A percentile compares a stretch with the other conserved stretches of the same genome.
Evolutionary conservation across 1,284 basidiomycete genomes (phyloP).

Genomic region (Rhizoctonia solani): DNA sequence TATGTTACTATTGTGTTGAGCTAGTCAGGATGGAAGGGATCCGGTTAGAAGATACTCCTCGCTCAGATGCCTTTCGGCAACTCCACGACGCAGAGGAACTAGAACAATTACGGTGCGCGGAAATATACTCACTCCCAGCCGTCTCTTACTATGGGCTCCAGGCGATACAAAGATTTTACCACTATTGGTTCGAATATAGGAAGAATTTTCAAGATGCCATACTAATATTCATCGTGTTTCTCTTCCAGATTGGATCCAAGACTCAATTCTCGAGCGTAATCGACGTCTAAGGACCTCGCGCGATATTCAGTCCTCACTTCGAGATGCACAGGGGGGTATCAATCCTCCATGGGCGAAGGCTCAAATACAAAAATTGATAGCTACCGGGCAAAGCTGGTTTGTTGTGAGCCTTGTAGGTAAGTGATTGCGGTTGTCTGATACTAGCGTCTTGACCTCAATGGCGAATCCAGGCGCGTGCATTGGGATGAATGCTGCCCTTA

Average conservation of each 20-base stretch:
- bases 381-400: constrained; percentile 67
- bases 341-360: constrained; percentile 66
- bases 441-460: neutral
- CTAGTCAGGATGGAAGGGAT: constrained; percentile 6
- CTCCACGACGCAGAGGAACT: constrained; percentile 46
- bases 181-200: constrained; percentile 62
- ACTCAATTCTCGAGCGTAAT: constrained; percentile 85
- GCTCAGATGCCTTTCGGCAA: constrained; percentile 27
- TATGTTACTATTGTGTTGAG: neutral
- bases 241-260: constrained; percentile 88
- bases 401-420: constrained; percentile 83
- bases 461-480: constrained; percentile 77
- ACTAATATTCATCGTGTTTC: constrained; percentile 25
- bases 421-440: constrained; percentile 45
- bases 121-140: neutral
- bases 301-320: constrained; percentile 54
- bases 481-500: constrained; percentile 90
- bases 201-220: constrained; percentile 13
- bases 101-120: constrained; percentile 50
- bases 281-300: constrained; percentile 65
- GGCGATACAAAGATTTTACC: constrained; percentile 76
- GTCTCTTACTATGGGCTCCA: constrained; percentile 42
- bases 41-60: constrained; percentile 28
- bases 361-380: constrained; percentile 56
- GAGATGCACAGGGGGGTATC: constrained; percentile 57